These are phyloP conservation scores for Pythium utonaiense DNA, from an alignment of 352 stramenopile genomes.

Conservation along the genomic window DNA sequence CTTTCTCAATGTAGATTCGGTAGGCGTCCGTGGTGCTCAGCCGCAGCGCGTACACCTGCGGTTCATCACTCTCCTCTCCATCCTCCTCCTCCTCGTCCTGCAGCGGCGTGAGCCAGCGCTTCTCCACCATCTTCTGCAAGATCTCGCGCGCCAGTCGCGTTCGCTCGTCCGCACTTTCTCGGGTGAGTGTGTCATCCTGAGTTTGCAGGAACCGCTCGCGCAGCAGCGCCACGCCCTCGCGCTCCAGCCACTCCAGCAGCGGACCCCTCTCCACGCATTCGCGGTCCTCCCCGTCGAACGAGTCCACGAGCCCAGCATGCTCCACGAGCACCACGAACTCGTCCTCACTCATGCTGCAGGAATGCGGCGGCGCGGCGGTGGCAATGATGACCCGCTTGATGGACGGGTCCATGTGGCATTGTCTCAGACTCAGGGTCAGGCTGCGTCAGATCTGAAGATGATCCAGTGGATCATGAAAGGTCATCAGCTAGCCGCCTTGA, in stretches of 20 bases:
- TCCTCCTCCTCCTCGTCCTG: constrained; percentile 4
- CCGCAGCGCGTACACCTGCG: constrained; percentile 46
- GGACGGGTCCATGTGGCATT: neutral
- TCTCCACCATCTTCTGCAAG: constrained; percentile 49
- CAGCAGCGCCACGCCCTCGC: constrained; percentile 65
- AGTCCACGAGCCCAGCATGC: constrained; percentile 73
- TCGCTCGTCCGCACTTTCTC: neutral
- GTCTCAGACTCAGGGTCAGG: neutral
- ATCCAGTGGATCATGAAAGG: neutral
- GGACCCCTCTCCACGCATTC: constrained; percentile 68
- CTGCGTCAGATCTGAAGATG: neutral
- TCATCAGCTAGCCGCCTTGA: no score
- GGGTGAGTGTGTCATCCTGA: no score
- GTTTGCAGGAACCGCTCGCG: constrained; percentile 29
- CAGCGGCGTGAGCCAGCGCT: constrained; percentile 57
- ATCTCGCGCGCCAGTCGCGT: constrained; percentile 39
- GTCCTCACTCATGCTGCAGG: constrained; percentile 65
- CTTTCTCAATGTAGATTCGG: constrained; percentile 82
- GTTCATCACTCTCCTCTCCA: constrained; percentile 10
- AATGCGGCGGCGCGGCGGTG: no score
- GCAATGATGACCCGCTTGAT: constrained; percentile 3
- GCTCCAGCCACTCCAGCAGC: constrained; percentile 68
- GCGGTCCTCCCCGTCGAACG: constrained; percentile 58
- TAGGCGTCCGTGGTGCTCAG: constrained; percentile 72
- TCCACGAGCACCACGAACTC: constrained; percentile 84